phyloP scores from a whole-genome alignment of 306 rosid genomes.

The Cucurbita ficifolia region DNA sequence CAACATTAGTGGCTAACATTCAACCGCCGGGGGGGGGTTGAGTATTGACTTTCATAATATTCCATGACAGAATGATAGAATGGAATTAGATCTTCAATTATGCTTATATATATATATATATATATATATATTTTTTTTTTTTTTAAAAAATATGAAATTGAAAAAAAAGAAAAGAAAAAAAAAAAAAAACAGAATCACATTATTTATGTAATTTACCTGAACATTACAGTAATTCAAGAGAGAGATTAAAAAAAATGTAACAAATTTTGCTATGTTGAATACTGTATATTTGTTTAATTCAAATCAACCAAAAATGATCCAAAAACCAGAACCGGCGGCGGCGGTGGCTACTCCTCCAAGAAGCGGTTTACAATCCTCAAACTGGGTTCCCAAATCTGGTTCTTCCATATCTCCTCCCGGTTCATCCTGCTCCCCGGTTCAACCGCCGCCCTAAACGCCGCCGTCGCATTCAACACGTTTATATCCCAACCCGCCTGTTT shows the following conservation, averaged over 20 bases:
- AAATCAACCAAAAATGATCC: neutral
- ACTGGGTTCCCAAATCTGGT: conserved; percentile 60
- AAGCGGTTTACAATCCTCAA: conserved; percentile 73
- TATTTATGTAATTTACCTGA: neutral
- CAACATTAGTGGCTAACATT: neutral
- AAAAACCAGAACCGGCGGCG: too few relatives aligned
- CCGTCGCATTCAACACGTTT: neutral
- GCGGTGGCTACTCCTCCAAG: conserved; percentile 48
- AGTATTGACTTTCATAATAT: neutral
- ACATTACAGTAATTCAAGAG: neutral
- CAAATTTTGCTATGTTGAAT: neutral
- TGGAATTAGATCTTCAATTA: too few relatives aligned
- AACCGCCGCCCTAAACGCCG: neutral
- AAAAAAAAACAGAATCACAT: neutral
- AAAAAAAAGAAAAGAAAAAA: too few relatives aligned
- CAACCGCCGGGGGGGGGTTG: neutral
- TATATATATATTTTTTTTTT: too few relatives aligned
- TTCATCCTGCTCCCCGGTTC: neutral
- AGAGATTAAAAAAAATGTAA: neutral
- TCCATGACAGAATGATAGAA: neutral
- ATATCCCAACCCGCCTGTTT: neutral
- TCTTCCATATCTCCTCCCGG: conserved; percentile 50
- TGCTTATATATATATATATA: too few relatives aligned
- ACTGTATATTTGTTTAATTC: neutral
- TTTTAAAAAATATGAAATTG: too few relatives aligned